A percentile compares a stretch with the other conserved stretches of the same genome.
These are phyloP conservation scores for Cyclaneusma minus DNA, from an alignment of 2,329 filamentous ascomycete species.

Conservation along the genomic window DNA sequence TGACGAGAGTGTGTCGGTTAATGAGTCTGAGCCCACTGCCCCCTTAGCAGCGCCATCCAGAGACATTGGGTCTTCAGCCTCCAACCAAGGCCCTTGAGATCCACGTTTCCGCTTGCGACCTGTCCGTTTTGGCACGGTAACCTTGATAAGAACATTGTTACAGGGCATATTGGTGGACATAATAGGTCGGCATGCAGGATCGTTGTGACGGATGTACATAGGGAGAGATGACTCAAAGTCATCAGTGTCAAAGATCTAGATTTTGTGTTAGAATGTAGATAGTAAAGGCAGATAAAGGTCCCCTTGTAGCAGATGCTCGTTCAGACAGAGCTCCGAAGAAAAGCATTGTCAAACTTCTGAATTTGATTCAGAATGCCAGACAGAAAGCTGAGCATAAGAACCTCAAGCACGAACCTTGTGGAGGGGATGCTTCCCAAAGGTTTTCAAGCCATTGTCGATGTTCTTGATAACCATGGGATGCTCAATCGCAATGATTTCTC, in stretches of 20 bases:
- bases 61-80: too few relatives aligned
- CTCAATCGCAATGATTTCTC: slow-evolving; percentile 43
- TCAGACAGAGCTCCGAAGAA: too few relatives aligned
- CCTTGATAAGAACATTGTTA: slow-evolving; percentile 73
- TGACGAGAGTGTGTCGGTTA: slow-evolving; percentile 15
- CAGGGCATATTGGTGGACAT: slow-evolving; percentile 61
- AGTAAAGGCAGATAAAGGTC: too few relatives aligned
- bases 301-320: too few relatives aligned
- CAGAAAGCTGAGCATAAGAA: too few relatives aligned
- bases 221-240: slow-evolving; percentile 36
- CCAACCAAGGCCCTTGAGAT: slow-evolving; percentile 48
- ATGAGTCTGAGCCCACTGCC: slow-evolving; percentile 1
- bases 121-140: slow-evolving; percentile 75
- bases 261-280: not conserved
- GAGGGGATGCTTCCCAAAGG: slow-evolving; percentile 30
- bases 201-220: slow-evolving; percentile 65
- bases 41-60: not conserved
- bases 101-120: slow-evolving; percentile 75
- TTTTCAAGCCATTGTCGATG: slow-evolving; percentile 45
- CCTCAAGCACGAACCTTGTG: too few relatives aligned
- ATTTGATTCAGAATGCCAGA: too few relatives aligned
- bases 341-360: too few relatives aligned
- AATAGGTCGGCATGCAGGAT: slow-evolving; percentile 64
- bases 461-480: slow-evolving; percentile 52
- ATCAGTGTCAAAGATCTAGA: slow-evolving; percentile 27